Conservation (phyloP, 768 basidiomycete species). For the Trametes cubensis region DNA sequence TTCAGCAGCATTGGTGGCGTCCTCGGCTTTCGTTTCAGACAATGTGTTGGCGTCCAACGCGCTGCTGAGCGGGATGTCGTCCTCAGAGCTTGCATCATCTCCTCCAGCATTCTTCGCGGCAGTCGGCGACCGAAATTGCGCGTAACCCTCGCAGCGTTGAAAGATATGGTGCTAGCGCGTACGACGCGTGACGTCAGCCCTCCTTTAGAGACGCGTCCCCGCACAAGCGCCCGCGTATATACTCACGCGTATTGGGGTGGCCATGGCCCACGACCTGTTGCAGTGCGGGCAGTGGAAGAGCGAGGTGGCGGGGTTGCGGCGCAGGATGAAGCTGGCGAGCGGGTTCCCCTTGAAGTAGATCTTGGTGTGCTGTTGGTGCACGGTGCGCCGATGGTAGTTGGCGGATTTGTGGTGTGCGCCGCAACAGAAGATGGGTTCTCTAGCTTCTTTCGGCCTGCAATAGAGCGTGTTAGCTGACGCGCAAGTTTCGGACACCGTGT, state of each 20-base stretch:
- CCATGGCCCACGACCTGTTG: conserved; percentile 14
- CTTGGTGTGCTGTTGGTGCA: conserved; percentile 19
- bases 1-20: no score
- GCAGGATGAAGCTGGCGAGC: conserved; percentile 1
- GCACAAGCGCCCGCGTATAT: neutral
- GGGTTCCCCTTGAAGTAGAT: conserved; percentile 10
- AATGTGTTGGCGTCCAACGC: no score
- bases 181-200: conserved; percentile 4
- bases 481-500: neutral
- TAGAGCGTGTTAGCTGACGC: neutral
- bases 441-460: conserved; percentile 12
- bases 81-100: neutral
- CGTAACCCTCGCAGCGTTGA: conserved; percentile 7
- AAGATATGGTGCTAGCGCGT: conserved; percentile 10
- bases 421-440: conserved; percentile 18
- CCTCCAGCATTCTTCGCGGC: neutral
- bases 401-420: conserved; percentile 11
- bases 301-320: conserved; percentile 13
- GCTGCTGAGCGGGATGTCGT: neutral
- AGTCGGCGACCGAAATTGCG: conserved; percentile 6
- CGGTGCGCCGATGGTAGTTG: conserved; percentile 15
- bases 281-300: conserved; percentile 22
- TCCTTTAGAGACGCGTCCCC: neutral
- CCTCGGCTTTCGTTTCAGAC: no score
- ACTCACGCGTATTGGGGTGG: conserved; percentile 15